Evolutionary conservation across 129 eudicot species (phyloP), one percentile per base, ranked within the genome.

Genomic region (Helianthus annuus): DNA sequence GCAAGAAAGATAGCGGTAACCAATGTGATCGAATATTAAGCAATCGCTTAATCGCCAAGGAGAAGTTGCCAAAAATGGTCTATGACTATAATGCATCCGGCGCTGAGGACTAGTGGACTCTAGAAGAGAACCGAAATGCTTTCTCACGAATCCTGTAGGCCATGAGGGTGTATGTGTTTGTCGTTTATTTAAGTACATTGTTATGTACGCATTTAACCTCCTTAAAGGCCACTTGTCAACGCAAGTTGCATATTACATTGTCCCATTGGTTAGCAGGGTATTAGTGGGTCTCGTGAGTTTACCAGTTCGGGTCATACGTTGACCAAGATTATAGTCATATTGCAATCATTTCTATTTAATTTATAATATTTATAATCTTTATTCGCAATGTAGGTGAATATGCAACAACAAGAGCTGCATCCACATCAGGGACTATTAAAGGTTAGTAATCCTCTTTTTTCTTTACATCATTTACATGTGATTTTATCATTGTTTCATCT

Each of bases 41-140:
- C 61, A 7, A 55, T 19, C 19, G 61, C 61, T 36, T 36, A 7
- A 55, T 19, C 19, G 61, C 61, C 61, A 55, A 55, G 14, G 61
- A 55, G 34, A 55, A 55, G 61, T 55, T 19, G 61, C 61, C 61
- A 3, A 55, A 55, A 19, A 19, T 55, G 61, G 13, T 55, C 61
- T 55, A 9, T 12, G 11, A 46, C 3, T 9, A 46, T 12, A 6
- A 46, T 46, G 52, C 52, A 8, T 46, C 52, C 3, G 32, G 61
- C 8, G 34, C 61, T 2, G 13, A 17, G 32, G 34, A 55, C 34
- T 13, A 10, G 3, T 55, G 36, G 61, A 17, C 34, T 19, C 34
- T 17, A 55, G 61, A 19, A 55, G 32, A 17, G 14, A 55, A 17
- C 2, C 36, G 61, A 7, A 55, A 55, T 19, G 61, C 36, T 55